Percentiles rank a stretch among this genome's conserved stretches.
Conservation (phyloP, 2,329 filamentous ascomycete genomes). For the Aureobasidium sp. region DNA sequence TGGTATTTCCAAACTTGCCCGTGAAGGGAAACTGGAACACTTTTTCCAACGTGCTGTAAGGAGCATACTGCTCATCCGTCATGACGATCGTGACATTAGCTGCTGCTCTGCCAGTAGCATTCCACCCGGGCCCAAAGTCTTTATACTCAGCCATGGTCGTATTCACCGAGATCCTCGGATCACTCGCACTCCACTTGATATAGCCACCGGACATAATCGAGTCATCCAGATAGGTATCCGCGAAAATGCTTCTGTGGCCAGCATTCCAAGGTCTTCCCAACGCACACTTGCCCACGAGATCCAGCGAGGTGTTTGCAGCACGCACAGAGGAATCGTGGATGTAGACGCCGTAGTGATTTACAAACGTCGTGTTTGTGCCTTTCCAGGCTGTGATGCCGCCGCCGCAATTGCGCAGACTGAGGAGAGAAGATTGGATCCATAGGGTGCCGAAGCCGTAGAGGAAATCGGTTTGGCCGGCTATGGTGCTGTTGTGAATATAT, state of each 20-base stretch:
- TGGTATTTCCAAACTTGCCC: slow-evolving; percentile 39
- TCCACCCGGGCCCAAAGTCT: slow-evolving; percentile 48
- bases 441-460: slow-evolving; percentile 62
- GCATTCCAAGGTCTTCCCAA: slow-evolving; percentile 59
- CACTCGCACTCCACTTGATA: slow-evolving; percentile 44
- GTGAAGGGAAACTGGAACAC: slow-evolving; percentile 43
- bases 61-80: slow-evolving; percentile 31
- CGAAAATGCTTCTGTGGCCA: slow-evolving; percentile 51
- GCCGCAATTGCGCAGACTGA: slow-evolving; percentile 54
- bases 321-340: slow-evolving; percentile 49
- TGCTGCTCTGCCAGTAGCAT: slow-evolving; percentile 39
- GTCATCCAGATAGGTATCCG: slow-evolving; percentile 48
- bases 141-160: slow-evolving; percentile 54
- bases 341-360: slow-evolving; percentile 62
- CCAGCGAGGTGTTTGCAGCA: slow-evolving; percentile 47
- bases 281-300: slow-evolving; percentile 43
- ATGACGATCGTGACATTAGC: slow-evolving; percentile 43
- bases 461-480: slow-evolving; percentile 63
- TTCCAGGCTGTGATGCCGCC: slow-evolving; percentile 67
- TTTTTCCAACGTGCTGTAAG: slow-evolving; percentile 34
- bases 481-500: slow-evolving; percentile 54
- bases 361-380: slow-evolving; percentile 57
- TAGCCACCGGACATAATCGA: slow-evolving; percentile 50
- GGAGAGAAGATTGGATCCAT: slow-evolving; percentile 49
- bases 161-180: slow-evolving; percentile 33